Evolutionary conservation across 495 filamentous ascomycete species (phyloP).

Genomic region (Polyplosphaeria fusca): DNA sequence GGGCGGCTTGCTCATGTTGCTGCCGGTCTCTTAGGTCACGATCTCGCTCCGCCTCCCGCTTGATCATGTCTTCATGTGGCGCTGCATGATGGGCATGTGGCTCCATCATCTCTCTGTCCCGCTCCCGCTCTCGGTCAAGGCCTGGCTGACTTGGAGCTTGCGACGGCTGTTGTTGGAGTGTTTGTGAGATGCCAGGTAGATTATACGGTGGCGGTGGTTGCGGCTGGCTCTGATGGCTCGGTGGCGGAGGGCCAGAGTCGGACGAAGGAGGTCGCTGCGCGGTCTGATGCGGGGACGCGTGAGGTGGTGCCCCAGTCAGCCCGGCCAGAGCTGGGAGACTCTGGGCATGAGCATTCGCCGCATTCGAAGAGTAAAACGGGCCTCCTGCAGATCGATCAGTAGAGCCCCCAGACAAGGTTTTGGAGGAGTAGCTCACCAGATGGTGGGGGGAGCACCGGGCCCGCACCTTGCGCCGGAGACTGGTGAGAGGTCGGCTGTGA

Average conservation of each 20-base stretch:
- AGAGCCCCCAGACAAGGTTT: background rate
- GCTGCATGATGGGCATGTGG: constrained; percentile 13
- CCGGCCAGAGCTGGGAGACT: constrained; percentile 31
- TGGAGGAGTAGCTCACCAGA: constrained; percentile 16
- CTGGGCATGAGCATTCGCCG: constrained; percentile 25
- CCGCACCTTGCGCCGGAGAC: constrained; percentile 26
- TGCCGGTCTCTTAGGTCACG: constrained; percentile 56
- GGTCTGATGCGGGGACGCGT: constrained; percentile 29
- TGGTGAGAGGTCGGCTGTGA: constrained; percentile 30
- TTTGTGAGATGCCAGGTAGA: constrained; percentile 32
- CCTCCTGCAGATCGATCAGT: constrained; percentile 1
- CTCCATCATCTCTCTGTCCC: constrained; percentile 31
- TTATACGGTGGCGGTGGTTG: constrained; percentile 26
- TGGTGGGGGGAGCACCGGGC: constrained; percentile 33
- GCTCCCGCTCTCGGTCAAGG: constrained; percentile 27
- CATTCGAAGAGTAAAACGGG: constrained; percentile 30
- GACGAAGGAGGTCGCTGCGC: constrained; percentile 30
- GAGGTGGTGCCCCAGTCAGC: constrained; percentile 23
- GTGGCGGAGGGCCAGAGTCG: constrained; percentile 20
- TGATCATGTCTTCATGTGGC: constrained; percentile 56
- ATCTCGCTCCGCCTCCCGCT: constrained; percentile 65
- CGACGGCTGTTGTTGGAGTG: constrained; percentile 23
- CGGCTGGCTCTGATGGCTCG: constrained; percentile 6
- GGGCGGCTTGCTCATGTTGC: constrained; percentile 56
- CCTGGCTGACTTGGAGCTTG: constrained; percentile 13